These are phyloP conservation scores for Kalanchoe fedtschenkoi DNA, from an alignment of 164 flowering plant genomes.

Conservation along the genomic window DNA sequence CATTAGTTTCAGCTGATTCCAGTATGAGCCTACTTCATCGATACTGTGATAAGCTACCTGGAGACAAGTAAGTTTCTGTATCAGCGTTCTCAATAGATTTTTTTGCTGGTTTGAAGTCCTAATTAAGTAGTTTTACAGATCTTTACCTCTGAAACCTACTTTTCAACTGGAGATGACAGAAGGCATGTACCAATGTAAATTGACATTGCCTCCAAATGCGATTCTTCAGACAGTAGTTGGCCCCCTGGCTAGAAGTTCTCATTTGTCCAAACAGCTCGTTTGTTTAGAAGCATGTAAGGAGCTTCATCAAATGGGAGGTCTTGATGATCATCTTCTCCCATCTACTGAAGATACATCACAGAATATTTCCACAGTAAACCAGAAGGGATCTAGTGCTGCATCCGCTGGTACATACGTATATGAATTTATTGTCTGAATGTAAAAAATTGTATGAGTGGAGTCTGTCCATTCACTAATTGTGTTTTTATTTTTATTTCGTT, in stretches of 20 bases:
- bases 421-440: background rate
- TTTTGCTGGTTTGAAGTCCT: background rate
- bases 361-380: slow-evolving; percentile 13
- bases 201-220: slow-evolving; percentile 68
- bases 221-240: slow-evolving; percentile 52
- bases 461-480: background rate
- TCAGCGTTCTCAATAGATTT: background rate
- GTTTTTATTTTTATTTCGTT: background rate
- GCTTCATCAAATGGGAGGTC: slow-evolving; percentile 65
- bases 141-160: slow-evolving; percentile 44
- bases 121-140: slow-evolving; percentile 24
- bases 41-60: slow-evolving; percentile 72
- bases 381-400: slow-evolving; percentile 21
- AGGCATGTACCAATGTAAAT: slow-evolving; percentile 32
- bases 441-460: background rate
- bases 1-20: slow-evolving; percentile 57
- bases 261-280: slow-evolving; percentile 60
- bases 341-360: slow-evolving; percentile 23
- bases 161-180: slow-evolving; percentile 27
- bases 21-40: slow-evolving; percentile 49
- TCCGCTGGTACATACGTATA: slow-evolving; percentile 51
- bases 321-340: slow-evolving; percentile 73
- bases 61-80: slow-evolving; percentile 41
- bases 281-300: slow-evolving; percentile 81
- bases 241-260: slow-evolving; percentile 29